A percentile compares a stretch with the other conserved stretches of the same genome.
Conservation (phyloP, 306 rosid species). For the Malus orientalis region DNA sequence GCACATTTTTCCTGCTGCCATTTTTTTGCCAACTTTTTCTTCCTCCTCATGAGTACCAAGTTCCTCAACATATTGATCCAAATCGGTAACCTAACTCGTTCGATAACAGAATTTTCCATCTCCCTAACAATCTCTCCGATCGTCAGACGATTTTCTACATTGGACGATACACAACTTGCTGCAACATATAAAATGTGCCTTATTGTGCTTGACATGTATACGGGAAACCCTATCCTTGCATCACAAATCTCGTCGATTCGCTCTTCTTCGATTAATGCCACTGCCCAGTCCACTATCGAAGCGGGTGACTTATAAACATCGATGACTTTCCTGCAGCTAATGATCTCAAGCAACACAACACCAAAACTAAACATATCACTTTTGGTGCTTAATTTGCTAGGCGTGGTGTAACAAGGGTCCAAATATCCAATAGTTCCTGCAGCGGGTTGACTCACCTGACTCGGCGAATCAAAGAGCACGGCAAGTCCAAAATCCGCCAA, state of each 20-base stretch:
- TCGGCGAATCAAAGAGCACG: background rate
- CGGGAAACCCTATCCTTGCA: constrained; percentile 1
- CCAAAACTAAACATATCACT: constrained; percentile 53
- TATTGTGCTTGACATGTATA: constrained; percentile 11
- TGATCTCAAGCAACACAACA: constrained; percentile 46
- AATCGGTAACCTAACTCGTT: constrained; percentile 20
- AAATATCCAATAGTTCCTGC: constrained; percentile 51
- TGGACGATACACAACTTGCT: constrained; percentile 31
- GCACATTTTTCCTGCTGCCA: background rate
- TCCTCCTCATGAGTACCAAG: constrained; percentile 8
- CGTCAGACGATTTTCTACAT: constrained; percentile 33
- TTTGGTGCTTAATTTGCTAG: constrained; percentile 41
- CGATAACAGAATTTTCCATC: constrained; percentile 21
- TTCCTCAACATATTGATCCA: constrained; percentile 22
- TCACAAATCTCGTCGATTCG: constrained; percentile 14
- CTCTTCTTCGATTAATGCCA: constrained; percentile 16
- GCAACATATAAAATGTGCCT: constrained; percentile 14
- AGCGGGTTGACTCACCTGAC: constrained; percentile 25
- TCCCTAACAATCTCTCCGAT: constrained; percentile 25
- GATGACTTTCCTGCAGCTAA: constrained; percentile 38
- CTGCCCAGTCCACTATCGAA: constrained; percentile 43
- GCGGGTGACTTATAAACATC: constrained; percentile 28
- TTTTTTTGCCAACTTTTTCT: constrained; percentile 1
- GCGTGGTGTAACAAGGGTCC: constrained; percentile 44
- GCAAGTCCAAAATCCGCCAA: constrained; percentile 67